Conservation (phyloP, 2,329 filamentous ascomycete species). For the Epichloe bromicola region DNA sequence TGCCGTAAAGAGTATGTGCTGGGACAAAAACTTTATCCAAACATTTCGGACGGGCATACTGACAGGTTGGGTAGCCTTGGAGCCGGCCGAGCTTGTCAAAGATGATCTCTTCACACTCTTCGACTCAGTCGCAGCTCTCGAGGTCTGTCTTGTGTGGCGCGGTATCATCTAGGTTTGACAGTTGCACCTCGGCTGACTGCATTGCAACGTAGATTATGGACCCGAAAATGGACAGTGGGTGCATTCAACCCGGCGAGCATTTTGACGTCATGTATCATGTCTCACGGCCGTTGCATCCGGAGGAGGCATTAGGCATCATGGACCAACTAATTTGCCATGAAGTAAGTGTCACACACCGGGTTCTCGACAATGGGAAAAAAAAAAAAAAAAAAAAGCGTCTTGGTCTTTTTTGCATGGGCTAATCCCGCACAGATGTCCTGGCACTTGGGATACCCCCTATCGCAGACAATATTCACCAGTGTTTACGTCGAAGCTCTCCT, state of each 20-base stretch:
- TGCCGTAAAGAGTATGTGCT: slow-evolving; percentile 37
- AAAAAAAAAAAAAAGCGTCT: neutral
- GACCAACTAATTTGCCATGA: slow-evolving; percentile 85
- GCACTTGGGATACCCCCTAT: slow-evolving; percentile 91
- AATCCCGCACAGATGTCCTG: slow-evolving; percentile 61
- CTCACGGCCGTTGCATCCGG: slow-evolving; percentile 50
- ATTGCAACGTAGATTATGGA: slow-evolving; percentile 74
- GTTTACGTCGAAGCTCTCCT: slow-evolving; percentile 78
- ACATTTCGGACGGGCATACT: slow-evolving; percentile 10
- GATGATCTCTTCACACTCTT: slow-evolving; percentile 91
- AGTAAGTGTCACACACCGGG: slow-evolving; percentile 31
- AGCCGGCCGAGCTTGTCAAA: slow-evolving; percentile 75
- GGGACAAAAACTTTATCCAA: neutral
- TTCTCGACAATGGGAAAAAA: neutral
- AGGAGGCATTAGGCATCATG: slow-evolving; percentile 83
- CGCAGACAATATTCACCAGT: slow-evolving; percentile 88
- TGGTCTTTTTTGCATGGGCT: neutral
- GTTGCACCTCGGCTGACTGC: neutral
- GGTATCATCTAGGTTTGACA: neutral
- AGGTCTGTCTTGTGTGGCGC: slow-evolving; percentile 32
- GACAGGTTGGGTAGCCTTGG: slow-evolving; percentile 44
- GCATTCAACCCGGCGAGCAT: slow-evolving; percentile 62
- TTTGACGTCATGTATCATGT: slow-evolving; percentile 76
- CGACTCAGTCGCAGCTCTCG: slow-evolving; percentile 79
- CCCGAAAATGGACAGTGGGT: slow-evolving; percentile 96